phyloP scores from a whole-genome alignment of 139 green algal species.

The Chlamydomonas eustigma region DNA sequence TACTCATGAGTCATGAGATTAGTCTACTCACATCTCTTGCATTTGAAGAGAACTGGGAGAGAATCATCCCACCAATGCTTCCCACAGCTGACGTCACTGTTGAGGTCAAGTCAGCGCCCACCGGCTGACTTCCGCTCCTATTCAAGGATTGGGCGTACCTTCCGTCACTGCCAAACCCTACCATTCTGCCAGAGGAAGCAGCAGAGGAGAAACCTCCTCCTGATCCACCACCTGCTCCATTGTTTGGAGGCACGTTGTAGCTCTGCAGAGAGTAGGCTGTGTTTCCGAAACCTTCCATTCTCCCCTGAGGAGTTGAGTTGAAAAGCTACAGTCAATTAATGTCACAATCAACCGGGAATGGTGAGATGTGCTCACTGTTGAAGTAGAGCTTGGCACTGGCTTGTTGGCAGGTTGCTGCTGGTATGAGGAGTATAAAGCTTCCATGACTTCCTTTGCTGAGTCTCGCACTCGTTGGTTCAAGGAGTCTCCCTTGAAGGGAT shows the following conservation, averaged over 20 bases:
- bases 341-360: not conserved
- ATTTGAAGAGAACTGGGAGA: not conserved
- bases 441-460: conserved; percentile 50
- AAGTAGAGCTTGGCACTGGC: not conserved
- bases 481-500: conserved; percentile 61
- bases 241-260: conserved; percentile 12
- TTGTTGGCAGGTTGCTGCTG: not conserved
- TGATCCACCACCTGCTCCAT: not conserved
- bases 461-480: conserved; percentile 58
- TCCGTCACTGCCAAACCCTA: conserved; percentile 56
- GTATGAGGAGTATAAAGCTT: conserved; percentile 45
- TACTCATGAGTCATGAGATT: too few relatives aligned
- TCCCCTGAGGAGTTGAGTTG: conserved; percentile 20
- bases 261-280: not conserved
- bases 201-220: not conserved
- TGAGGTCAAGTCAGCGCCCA: not conserved
- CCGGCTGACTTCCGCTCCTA: too few relatives aligned
- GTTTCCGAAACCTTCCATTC: conserved; percentile 83
- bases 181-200: conserved; percentile 28
- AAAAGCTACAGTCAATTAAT: not conserved
- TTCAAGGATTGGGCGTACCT: not conserved
- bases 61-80: not conserved
- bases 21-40: not conserved
- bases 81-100: conserved; percentile 4
- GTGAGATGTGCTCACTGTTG: not conserved